Conservation (phyloP, 1,139 yeast genomes). For the Blastobotrys proliferans region DNA sequence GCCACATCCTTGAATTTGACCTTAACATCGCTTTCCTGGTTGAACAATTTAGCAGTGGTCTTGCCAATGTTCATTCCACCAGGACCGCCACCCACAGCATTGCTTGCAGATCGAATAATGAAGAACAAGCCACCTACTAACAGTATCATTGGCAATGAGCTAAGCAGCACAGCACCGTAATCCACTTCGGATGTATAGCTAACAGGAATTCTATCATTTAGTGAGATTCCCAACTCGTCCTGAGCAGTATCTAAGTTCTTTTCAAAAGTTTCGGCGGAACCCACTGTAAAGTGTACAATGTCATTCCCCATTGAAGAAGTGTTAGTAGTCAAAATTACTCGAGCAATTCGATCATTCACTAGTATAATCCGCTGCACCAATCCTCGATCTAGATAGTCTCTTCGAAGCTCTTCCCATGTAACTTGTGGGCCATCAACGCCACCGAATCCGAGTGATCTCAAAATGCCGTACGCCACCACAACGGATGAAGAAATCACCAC, state of each 20-base stretch:
- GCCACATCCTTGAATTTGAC: constrained; percentile 91
- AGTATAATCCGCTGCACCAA: constrained; percentile 73
- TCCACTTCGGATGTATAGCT: constrained; percentile 59
- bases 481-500: constrained; percentile 12
- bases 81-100: constrained; percentile 35
- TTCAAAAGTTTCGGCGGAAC: constrained; percentile 86
- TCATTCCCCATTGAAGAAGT: constrained; percentile 27
- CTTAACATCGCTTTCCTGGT: constrained; percentile 85
- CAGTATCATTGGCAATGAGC: constrained; percentile 79
- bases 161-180: constrained; percentile 54
- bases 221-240: constrained; percentile 61
- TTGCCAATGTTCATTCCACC: constrained; percentile 62
- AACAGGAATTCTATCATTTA: constrained; percentile 73
- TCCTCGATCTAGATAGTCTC: constrained; percentile 76
- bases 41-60: constrained; percentile 78
- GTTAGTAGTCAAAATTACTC: constrained; percentile 35
- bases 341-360: constrained; percentile 72
- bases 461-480: constrained; percentile 7
- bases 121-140: constrained; percentile 83
- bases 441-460: constrained; percentile 11
- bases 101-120: constrained; percentile 51
- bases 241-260: constrained; percentile 74
- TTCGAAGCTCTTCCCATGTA: constrained; percentile 88
- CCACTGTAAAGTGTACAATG: constrained; percentile 62
- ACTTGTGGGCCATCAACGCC: constrained; percentile 31